Percentiles rank a stretch among this genome's conserved stretches.
Conservation (phyloP, 148 eudicot species). For the Chenopodium quinoa region DNA sequence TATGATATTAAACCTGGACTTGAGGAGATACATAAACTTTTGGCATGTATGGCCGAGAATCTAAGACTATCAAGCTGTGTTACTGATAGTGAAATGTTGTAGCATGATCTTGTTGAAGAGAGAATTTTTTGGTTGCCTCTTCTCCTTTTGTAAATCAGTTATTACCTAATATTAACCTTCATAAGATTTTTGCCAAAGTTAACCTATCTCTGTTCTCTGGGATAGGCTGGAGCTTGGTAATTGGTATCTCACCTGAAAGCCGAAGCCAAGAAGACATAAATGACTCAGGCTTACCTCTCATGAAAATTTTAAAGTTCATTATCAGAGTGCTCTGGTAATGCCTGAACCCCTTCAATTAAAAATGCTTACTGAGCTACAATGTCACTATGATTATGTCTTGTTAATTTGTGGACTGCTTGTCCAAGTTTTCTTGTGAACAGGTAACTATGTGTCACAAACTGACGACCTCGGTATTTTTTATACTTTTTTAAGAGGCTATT, state of each 20-base stretch:
- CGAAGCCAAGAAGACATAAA: neutral
- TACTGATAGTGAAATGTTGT: conserved; percentile 18
- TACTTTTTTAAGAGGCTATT: neutral
- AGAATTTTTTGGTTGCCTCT: neutral
- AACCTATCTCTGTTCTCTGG: neutral
- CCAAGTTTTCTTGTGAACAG: neutral
- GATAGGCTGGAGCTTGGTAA: neutral
- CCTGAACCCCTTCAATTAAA: neutral
- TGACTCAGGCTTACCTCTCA: neutral
- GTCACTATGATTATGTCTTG: neutral
- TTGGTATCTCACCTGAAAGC: neutral
- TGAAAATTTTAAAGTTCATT: neutral
- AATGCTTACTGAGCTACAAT: neutral
- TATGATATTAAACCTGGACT: conserved; percentile 24
- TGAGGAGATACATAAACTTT: conserved; percentile 26
- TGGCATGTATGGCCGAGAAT: conserved; percentile 25
- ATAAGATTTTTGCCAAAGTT: neutral
- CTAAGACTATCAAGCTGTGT: conserved; percentile 5
- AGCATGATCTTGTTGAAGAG: conserved; percentile 8
- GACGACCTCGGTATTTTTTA: too few relatives aligned
- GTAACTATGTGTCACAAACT: neutral
- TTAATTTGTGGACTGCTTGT: neutral
- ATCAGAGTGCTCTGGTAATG: neutral
- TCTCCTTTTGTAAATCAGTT: neutral
- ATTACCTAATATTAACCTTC: neutral